Evolutionary conservation across 2,329 filamentous ascomycete genomes (phyloP).

Genomic region (Herpotrichia juniperi): DNA sequence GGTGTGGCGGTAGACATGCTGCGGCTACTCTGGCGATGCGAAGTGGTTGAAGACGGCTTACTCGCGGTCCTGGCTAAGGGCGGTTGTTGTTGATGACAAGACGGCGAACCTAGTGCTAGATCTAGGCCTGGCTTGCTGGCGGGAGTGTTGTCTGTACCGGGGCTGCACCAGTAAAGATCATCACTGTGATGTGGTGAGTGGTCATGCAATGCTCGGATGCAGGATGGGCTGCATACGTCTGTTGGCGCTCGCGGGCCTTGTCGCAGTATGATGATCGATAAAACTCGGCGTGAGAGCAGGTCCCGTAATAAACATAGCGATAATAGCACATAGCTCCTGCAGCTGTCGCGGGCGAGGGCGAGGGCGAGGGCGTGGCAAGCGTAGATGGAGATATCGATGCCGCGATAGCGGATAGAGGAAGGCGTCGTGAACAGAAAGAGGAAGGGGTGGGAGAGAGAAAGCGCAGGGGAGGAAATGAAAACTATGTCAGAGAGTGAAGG

Average conservation of each 20-base stretch:
- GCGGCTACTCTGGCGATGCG: constrained; percentile 6
- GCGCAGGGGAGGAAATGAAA: not conserved
- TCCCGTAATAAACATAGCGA: constrained; percentile 39
- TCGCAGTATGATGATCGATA: constrained; percentile 39
- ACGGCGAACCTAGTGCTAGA: not conserved
- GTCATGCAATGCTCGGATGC: not conserved
- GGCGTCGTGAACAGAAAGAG: too few species aligned
- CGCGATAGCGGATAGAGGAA: not conserved
- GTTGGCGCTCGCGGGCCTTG: constrained; percentile 25
- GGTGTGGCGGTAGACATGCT: constrained; percentile 33
- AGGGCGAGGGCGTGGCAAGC: too few species aligned
- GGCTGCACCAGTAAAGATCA: not conserved
- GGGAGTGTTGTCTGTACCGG: not conserved
- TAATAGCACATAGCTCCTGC: constrained; percentile 41
- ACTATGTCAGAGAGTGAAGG: not conserved
- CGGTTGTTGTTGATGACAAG: not conserved
- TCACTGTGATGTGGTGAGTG: not conserved
- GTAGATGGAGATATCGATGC: constrained; percentile 2
- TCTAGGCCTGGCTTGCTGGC: not conserved
- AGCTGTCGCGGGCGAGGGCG: constrained; percentile 1
- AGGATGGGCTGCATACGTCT: constrained; percentile 20
- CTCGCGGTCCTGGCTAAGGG: not conserved
- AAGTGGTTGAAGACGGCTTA: not conserved
- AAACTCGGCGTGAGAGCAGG: constrained; percentile 40
- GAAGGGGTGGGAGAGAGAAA: constrained; percentile 1